phyloP scores from a whole-genome alignment of 1,139 yeast species.

The Zygoascus hellenicus region DNA sequence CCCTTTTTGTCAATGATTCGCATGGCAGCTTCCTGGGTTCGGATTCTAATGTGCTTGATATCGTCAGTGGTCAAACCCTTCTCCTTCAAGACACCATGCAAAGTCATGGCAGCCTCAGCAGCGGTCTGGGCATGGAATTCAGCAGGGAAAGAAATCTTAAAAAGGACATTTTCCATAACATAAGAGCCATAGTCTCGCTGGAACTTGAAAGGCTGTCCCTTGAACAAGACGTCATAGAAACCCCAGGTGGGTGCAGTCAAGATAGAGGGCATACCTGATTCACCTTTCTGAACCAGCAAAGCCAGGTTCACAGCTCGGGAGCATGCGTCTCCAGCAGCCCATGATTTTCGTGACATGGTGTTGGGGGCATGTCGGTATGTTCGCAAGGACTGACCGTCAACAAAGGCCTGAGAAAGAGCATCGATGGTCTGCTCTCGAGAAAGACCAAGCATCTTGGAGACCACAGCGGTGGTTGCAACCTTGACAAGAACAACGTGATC shows the following conservation, averaged over 20 bases:
- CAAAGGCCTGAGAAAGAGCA: conserved; percentile 55
- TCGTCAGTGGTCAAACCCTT: conserved; percentile 44
- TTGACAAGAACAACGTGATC: conserved; percentile 56
- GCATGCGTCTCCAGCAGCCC: conserved; percentile 64
- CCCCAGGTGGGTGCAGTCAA: conserved; percentile 56
- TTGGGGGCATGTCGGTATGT: conserved; percentile 60
- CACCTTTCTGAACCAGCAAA: conserved; percentile 47
- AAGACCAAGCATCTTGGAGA: conserved; percentile 48
- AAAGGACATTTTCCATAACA: conserved; percentile 58
- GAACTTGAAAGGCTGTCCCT: conserved; percentile 47
- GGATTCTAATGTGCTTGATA: conserved; percentile 44
- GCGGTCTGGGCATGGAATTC: conserved; percentile 66
- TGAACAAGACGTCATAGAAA: conserved; percentile 52
- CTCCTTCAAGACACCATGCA: conserved; percentile 36
- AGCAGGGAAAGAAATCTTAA: conserved; percentile 60
- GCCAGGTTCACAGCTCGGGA: conserved; percentile 55
- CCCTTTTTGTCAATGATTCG: conserved; percentile 54
- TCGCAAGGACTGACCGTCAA: conserved; percentile 52
- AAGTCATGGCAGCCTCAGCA: conserved; percentile 50
- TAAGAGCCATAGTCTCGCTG: conserved; percentile 51
- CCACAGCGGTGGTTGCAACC: conserved; percentile 58
- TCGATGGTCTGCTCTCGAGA: conserved; percentile 46
- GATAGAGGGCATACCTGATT: conserved; percentile 52
- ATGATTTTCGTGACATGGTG: conserved; percentile 56
- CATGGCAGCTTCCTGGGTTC: conserved; percentile 57